A percentile compares a stretch with the other conserved stretches of the same genome.
These are phyloP conservation scores for Kernera saxatilis DNA, from an alignment of 345 rosid species.

Conservation along the genomic window DNA sequence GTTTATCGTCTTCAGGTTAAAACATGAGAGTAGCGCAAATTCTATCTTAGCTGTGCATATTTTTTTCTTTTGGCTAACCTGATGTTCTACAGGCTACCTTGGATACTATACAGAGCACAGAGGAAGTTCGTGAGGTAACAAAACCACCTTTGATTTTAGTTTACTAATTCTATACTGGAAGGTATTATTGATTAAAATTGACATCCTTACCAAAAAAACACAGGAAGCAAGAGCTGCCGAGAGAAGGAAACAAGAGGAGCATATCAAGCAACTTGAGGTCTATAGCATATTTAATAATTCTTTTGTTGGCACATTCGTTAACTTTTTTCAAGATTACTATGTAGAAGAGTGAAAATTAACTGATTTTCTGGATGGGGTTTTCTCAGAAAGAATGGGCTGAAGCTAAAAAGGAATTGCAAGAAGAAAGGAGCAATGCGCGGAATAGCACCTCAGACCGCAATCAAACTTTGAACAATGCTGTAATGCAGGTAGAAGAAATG, in stretches of 20 bases:
- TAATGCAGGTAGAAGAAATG: slow-evolving; percentile 84
- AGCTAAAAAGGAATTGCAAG: slow-evolving; percentile 83
- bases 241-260: slow-evolving; percentile 75
- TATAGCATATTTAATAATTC: slow-evolving; percentile 5
- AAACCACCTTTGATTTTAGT: neutral
- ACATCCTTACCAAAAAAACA: slow-evolving; percentile 1
- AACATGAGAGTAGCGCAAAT: neutral
- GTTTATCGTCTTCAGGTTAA: slow-evolving; percentile 77
- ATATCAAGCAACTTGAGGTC: slow-evolving; percentile 72
- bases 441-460: slow-evolving; percentile 59
- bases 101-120: slow-evolving; percentile 79
- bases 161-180: neutral
- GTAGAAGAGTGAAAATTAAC: neutral
- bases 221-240: slow-evolving; percentile 83
- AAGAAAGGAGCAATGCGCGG: slow-evolving; percentile 67
- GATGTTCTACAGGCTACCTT: slow-evolving; percentile 63
- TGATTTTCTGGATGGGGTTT: slow-evolving; percentile 11
- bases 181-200: neutral
- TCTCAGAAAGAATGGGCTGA: slow-evolving; percentile 92
- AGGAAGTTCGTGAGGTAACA: slow-evolving; percentile 85
- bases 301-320: neutral
- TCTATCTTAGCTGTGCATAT: neutral
- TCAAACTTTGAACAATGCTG: slow-evolving; percentile 60
- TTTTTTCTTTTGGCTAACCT: slow-evolving; percentile 25
- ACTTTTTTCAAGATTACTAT: neutral